These are phyloP conservation scores for Microbotryomycetes sp. DNA, from an alignment of 1,284 basidiomycete genomes.

Conservation along the genomic window DNA sequence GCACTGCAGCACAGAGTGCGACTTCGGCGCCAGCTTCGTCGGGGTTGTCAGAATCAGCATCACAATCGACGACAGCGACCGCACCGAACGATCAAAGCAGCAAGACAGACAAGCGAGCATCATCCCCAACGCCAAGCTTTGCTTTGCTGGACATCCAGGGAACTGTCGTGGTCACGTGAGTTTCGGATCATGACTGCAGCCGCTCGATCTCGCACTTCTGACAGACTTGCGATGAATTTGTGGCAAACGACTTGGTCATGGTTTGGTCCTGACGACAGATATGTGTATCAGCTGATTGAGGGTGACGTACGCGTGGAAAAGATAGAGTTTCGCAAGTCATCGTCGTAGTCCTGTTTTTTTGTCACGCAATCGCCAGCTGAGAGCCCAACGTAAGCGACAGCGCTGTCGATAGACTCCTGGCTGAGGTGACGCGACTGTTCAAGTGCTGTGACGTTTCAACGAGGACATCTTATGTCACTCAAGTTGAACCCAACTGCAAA, in stretches of 20 bases:
- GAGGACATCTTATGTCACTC: neutral
- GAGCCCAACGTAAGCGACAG: neutral
- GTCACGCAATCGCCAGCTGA: too few species aligned
- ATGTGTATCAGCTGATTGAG: slow-evolving; percentile 89
- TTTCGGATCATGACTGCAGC: neutral
- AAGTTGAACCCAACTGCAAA: neutral
- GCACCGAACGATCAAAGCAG: neutral
- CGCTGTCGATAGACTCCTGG: neutral
- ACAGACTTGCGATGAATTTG: neutral
- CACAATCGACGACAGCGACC: neutral
- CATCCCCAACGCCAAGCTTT: slow-evolving; percentile 62
- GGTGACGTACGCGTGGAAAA: slow-evolving; percentile 64
- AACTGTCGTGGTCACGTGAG: slow-evolving; percentile 72
- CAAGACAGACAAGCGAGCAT: neutral
- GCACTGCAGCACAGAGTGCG: neutral
- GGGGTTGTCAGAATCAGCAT: neutral
- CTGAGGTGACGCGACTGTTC: neutral
- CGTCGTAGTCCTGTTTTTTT: too few species aligned
- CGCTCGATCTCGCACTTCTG: too few species aligned
- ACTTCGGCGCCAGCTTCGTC: neutral
- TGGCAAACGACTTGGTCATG: neutral
- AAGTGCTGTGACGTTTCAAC: neutral
- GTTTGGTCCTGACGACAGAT: slow-evolving; percentile 39
- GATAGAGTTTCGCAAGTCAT: slow-evolving; percentile 25
- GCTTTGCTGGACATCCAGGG: slow-evolving; percentile 94